Conservation (phyloP, 352 stramenopile genomes). For the Globisporangium cystogenes region DNA sequence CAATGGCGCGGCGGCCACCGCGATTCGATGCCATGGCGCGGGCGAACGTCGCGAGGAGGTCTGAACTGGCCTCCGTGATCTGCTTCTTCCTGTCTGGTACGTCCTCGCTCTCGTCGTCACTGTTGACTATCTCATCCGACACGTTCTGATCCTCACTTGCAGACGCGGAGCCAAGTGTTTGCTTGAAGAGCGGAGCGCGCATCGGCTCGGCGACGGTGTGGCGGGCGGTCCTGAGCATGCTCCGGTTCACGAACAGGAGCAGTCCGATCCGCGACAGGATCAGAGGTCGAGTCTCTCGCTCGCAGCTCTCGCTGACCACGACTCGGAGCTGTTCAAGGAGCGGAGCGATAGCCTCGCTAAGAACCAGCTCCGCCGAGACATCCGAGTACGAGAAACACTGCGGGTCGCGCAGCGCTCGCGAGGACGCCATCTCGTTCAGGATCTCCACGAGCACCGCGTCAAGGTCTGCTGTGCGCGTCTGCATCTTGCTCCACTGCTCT, state of each 20-base stretch:
- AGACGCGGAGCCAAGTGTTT: neutral
- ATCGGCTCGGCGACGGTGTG: slow-evolving; percentile 21
- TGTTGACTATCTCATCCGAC: neutral
- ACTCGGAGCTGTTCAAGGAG: neutral
- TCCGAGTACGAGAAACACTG: slow-evolving; percentile 24
- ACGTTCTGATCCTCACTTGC: neutral
- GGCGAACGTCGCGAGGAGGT: slow-evolving; percentile 10
- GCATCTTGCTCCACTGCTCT: neutral
- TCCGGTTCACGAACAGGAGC: slow-evolving; percentile 41
- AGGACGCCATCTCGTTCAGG: slow-evolving; percentile 19
- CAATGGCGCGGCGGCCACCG: slow-evolving; percentile 18
- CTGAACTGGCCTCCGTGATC: neutral
- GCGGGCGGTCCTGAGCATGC: slow-evolving; percentile 29
- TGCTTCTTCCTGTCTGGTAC: neutral
- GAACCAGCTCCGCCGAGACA: slow-evolving; percentile 19
- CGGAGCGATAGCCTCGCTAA: slow-evolving; percentile 12
- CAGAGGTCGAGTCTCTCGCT: neutral
- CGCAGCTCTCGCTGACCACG: neutral
- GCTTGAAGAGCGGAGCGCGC: neutral
- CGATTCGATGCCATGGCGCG: slow-evolving; percentile 20
- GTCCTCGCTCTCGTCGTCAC: neutral
- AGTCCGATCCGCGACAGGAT: slow-evolving; percentile 27
- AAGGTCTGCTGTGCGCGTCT: neutral
- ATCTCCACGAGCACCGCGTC: slow-evolving; percentile 25
- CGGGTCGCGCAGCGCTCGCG: slow-evolving; percentile 13